These are phyloP conservation scores for Aspergillus pseudoterreus DNA, from an alignment of 2,329 filamentous ascomycete species.

Conservation along the genomic window DNA sequence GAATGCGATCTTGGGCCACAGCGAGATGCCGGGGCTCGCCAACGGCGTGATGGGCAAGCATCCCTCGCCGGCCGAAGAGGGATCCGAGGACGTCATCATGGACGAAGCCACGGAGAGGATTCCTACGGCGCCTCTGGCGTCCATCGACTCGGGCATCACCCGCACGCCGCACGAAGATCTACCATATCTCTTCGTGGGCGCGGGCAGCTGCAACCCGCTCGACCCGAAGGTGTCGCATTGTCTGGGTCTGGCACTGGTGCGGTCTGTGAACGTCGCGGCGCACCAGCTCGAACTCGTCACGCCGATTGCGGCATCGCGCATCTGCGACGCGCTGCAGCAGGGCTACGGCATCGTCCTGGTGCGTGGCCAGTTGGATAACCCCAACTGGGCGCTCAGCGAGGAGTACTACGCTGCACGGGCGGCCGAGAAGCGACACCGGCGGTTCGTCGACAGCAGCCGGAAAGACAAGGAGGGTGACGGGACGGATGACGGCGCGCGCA, in stretches of 20 bases:
- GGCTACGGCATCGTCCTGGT: conserved; percentile 46
- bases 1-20: conserved; percentile 23
- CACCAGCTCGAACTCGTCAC: conserved; percentile 48
- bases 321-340: conserved; percentile 31
- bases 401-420: conserved; percentile 39
- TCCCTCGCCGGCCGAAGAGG: not conserved
- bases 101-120: conserved; percentile 6
- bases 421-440: conserved; percentile 31
- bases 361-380: conserved; percentile 43
- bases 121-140: not conserved
- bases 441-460: conserved; percentile 17
- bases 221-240: conserved; percentile 47
- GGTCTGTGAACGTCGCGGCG: conserved; percentile 36
- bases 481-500: conserved; percentile 15
- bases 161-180: conserved; percentile 43
- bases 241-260: conserved; percentile 49
- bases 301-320: conserved; percentile 36
- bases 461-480: conserved; percentile 8
- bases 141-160: conserved; percentile 26
- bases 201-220: conserved; percentile 40
- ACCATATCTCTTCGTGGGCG: conserved; percentile 49
- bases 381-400: conserved; percentile 44
- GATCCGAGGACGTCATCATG: conserved; percentile 15
- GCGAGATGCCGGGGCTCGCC: not conserved
- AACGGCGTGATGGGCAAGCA: not conserved